Base-by-base conservation (phyloP, 129 eudicot genomes). In the Pittosporum tobira region DNA sequence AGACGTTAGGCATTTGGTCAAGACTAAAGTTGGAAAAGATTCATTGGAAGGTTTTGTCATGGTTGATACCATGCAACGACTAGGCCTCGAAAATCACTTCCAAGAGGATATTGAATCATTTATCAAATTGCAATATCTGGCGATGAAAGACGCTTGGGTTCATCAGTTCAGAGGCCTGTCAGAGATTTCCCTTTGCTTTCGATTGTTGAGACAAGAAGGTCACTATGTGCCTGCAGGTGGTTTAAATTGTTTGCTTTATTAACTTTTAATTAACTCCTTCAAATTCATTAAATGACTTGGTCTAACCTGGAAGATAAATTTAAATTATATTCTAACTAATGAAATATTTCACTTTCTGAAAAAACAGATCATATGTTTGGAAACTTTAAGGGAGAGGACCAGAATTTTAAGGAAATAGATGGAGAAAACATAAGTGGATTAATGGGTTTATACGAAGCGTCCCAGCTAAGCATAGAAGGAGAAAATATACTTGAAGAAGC, bases 401-500 rank as follows among this genome's bases (percentile, higher is more conserved):
- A 29, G 6, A 57, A 77, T 47, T 71, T 66, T 12, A 36, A 57
- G 2, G 56, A 13, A 67, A 26, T 25, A 13, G 24, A 66, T 4
- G 16, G 12, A 15, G 4, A 49, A 15, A 68, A 77, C 59, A 51
- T 58, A 2, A 56, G 51, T 47, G 82, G 78, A 12, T 58, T 77
- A 58, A 63, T 72, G 82, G 69, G 49, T 21, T 69, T 71, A 57
- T 72, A 65, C 16, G 82, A 77, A 72, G 82, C 82, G 24, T 72
- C 78, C 22, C 74, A 67, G 16, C 44, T 72, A 22, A n/a, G 71
- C 21, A 37, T 68, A 31, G 55, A 67, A 47, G 82, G 74, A 50
- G 78, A 77, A 66, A 54, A 34, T 19, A 67, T 72, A 61, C 73
- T 75, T 31, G 73, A 76, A 15, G 77, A 71, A 49, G 81, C 77